Evolutionary conservation across 78 protist genomes (phyloP).

Genomic region (Dictyostelium capitatum): DNA sequence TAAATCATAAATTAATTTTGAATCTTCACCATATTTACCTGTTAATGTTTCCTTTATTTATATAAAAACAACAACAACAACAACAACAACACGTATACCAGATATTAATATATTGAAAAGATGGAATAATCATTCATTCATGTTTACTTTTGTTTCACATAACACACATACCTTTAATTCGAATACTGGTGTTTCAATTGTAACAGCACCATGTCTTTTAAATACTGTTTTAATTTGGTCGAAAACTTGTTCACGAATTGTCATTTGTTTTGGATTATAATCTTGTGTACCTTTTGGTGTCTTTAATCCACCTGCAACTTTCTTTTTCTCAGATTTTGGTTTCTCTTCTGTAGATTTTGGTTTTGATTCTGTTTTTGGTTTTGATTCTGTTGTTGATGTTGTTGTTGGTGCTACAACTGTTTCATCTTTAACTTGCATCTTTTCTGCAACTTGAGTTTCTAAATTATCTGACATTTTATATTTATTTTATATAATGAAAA

Average conservation of each 20-base stretch:
- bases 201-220: slow-evolving; percentile 97
- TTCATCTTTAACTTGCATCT: slow-evolving; percentile 1
- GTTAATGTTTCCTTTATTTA: slow-evolving; percentile 87
- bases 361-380: not conserved
- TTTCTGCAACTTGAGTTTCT: not conserved
- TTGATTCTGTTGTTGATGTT: not conserved
- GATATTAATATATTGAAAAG: too few species aligned
- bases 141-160: too few species aligned
- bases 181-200: slow-evolving; percentile 97
- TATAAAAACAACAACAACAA: too few species aligned
- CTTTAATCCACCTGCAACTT: slow-evolving; percentile 21
- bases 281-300: slow-evolving; percentile 91
- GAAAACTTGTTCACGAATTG: slow-evolving; percentile 90
- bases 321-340: not conserved
- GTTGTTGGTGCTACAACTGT: not conserved
- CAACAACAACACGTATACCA: too few species aligned
- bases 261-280: slow-evolving; percentile 89
- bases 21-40: slow-evolving; percentile 98
- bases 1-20: slow-evolving; percentile 96
- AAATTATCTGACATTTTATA: not conserved
- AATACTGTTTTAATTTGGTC: slow-evolving; percentile 79
- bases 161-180: slow-evolving; percentile 96
- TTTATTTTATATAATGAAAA: not conserved
- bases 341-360: not conserved
- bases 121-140: not conserved